phyloP scores from a whole-genome alignment of 2,329 filamentous ascomycete genomes.

The Fusarium gaditjirri region DNA sequence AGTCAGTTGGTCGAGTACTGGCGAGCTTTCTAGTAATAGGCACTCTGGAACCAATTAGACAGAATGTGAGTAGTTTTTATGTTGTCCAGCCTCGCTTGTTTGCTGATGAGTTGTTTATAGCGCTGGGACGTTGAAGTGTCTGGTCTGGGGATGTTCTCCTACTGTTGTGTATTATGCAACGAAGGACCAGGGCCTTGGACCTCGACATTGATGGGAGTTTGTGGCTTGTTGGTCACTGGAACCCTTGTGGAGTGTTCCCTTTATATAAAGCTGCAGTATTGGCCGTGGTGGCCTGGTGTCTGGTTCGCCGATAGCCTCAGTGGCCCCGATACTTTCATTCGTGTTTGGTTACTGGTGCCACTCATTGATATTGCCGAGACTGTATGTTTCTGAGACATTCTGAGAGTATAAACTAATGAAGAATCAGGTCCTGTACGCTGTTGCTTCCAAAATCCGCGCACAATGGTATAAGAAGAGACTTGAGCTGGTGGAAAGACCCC shows the following conservation, averaged over 20 bases:
- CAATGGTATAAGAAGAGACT: slow-evolving; percentile 12
- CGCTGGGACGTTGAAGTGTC: slow-evolving; percentile 32
- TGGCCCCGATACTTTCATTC: slow-evolving; percentile 16
- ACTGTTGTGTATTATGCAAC: slow-evolving; percentile 10
- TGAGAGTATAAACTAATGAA: background rate
- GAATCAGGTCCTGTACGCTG: slow-evolving; percentile 1
- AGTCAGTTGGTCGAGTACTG: slow-evolving; percentile 23
- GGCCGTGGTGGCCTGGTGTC: slow-evolving; percentile 17
- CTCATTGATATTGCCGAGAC: slow-evolving; percentile 41
- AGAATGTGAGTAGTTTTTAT: slow-evolving; percentile 23
- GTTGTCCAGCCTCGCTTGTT: no score
- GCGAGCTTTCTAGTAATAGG: slow-evolving; percentile 36
- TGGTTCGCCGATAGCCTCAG: slow-evolving; percentile 35
- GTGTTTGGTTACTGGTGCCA: slow-evolving; percentile 37
- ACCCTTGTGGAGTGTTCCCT: slow-evolving; percentile 6
- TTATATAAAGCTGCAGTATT: slow-evolving; percentile 1
- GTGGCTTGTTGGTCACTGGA: slow-evolving; percentile 8
- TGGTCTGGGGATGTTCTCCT: slow-evolving; percentile 30
- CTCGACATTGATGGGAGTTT: slow-evolving; percentile 12
- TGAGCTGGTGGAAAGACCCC: slow-evolving; percentile 1
- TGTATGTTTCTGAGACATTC: slow-evolving; percentile 3
- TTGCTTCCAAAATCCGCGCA: background rate
- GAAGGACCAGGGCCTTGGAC: slow-evolving; percentile 1
- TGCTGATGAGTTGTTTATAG: slow-evolving; percentile 8
- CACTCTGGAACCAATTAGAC: slow-evolving; percentile 38